Evolutionary conservation across 352 stramenopile genomes (phyloP).

Genomic region (Pythium pyrilobum): DNA sequence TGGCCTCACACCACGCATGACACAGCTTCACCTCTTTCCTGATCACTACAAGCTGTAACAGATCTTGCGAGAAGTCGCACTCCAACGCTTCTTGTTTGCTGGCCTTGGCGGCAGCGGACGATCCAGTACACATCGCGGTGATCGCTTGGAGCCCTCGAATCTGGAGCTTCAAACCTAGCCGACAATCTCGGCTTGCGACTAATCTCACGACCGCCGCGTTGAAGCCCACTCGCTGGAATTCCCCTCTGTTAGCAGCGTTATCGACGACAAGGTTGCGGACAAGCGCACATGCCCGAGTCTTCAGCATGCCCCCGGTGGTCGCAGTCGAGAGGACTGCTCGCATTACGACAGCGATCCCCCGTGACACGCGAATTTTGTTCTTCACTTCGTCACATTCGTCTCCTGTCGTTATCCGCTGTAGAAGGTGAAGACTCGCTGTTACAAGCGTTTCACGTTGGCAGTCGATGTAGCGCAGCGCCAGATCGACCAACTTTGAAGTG

Average conservation of each 20-base stretch:
- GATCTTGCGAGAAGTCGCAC: slow-evolving; percentile 31
- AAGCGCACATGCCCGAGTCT: slow-evolving; percentile 31
- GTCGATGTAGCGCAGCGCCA: slow-evolving; percentile 36
- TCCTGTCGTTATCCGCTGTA: slow-evolving; percentile 42
- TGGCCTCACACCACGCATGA: slow-evolving; percentile 38
- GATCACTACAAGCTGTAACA: slow-evolving; percentile 27
- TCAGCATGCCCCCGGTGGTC: slow-evolving; percentile 15
- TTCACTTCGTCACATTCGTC: slow-evolving; percentile 25
- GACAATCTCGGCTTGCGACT: not conserved
- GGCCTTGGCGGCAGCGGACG: slow-evolving; percentile 20
- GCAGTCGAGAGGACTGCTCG: slow-evolving; percentile 26
- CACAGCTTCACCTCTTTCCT: slow-evolving; percentile 27
- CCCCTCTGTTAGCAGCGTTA: slow-evolving; percentile 41
- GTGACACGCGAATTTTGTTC: slow-evolving; percentile 25
- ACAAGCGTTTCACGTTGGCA: slow-evolving; percentile 26
- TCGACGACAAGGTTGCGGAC: slow-evolving; percentile 43
- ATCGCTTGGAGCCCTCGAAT: slow-evolving; percentile 50
- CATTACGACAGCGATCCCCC: slow-evolving; percentile 40
- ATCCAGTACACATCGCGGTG: slow-evolving; percentile 37
- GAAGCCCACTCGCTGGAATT: slow-evolving; percentile 48
- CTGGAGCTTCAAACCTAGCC: slow-evolving; percentile 22
- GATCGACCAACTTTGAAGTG: slow-evolving; percentile 40
- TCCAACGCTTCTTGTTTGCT: slow-evolving; percentile 62
- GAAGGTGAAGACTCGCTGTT: slow-evolving; percentile 42
- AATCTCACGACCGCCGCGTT: slow-evolving; percentile 28